Evolutionary conservation across 306 rosid genomes (phyloP).

Genomic region (Medicago arabica): DNA sequence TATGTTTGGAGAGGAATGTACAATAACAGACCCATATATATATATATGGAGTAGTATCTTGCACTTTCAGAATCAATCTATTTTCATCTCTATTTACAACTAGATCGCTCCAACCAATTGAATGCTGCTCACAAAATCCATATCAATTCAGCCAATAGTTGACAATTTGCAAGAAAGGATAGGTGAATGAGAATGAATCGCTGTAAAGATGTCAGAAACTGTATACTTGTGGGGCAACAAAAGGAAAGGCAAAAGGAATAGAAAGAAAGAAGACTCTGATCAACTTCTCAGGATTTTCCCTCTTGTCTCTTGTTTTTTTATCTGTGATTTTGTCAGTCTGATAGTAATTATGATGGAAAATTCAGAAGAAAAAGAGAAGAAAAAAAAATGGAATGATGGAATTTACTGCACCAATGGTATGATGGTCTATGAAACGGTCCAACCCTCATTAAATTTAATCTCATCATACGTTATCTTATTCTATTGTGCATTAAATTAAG

Average conservation of each 20-base stretch:
- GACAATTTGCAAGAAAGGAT: conserved; percentile 2
- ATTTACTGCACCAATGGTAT: conserved; percentile 60
- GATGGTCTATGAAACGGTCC: conserved; percentile 46
- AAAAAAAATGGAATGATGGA: conserved; percentile 43
- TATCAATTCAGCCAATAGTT: not conserved
- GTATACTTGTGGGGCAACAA: conserved; percentile 36
- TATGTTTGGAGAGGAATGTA: too few species aligned
- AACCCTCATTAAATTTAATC: conserved; percentile 28
- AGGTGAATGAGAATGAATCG: conserved; percentile 31
- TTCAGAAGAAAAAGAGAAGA: conserved; percentile 23
- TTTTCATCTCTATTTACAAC: too few species aligned
- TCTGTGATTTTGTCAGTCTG: conserved; percentile 25
- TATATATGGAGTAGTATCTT: too few species aligned
- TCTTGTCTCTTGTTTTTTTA: conserved; percentile 13
- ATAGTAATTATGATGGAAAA: conserved; percentile 26
- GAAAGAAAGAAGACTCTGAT: conserved; percentile 11
- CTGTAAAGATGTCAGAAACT: conserved; percentile 27
- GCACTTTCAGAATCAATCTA: too few species aligned
- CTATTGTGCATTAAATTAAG: not conserved
- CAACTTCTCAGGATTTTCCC: conserved; percentile 34
- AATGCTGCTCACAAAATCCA: too few species aligned
- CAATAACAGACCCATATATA: too few species aligned
- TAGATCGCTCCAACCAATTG: too few species aligned
- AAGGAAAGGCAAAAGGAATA: conserved; percentile 43
- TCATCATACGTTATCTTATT: conserved; percentile 23